phyloP scores from a whole-genome alignment of 73 alveolate species.

The Uronychia binucleata region DNA sequence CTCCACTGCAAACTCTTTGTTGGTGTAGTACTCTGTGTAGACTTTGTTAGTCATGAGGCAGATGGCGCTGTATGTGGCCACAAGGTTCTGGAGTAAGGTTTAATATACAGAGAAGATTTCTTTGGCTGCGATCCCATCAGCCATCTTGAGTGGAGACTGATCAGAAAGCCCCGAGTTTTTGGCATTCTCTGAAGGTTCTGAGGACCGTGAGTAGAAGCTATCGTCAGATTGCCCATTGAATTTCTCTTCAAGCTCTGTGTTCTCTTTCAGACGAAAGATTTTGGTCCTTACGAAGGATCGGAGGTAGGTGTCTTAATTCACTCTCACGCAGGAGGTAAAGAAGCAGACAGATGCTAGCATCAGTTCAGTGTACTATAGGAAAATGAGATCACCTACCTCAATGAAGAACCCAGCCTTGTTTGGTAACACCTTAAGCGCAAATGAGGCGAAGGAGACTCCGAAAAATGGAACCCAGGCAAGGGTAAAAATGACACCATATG shows the following conservation, averaged over 20 bases:
- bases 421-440: conserved; percentile 30
- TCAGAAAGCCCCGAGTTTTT: neutral
- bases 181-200: neutral
- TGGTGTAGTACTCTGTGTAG: conserved; percentile 19
- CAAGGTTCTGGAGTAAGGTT: conserved; percentile 3
- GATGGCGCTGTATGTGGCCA: conserved; percentile 41
- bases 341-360: conserved; percentile 17
- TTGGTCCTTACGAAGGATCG: neutral
- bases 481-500: conserved; percentile 23
- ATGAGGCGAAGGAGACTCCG: conserved; percentile 29
- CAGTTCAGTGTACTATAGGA: neutral
- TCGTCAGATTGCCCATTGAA: neutral
- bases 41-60: conserved; percentile 16
- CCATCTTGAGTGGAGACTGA: neutral
- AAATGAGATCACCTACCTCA: neutral
- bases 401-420: neutral
- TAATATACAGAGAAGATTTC: neutral
- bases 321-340: conserved; percentile 17
- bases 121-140: neutral
- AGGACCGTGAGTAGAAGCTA: conserved; percentile 8
- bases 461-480: conserved; percentile 63
- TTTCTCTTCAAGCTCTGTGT: neutral
- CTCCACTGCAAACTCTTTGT: conserved; percentile 17
- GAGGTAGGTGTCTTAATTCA: conserved; percentile 27
- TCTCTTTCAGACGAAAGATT: neutral